A percentile compares a stretch with the other conserved stretches of the same genome.
These are phyloP conservation scores for Trichoderma aggressivum DNA, from an alignment of 2,329 filamentous ascomycete genomes.

Conservation along the genomic window DNA sequence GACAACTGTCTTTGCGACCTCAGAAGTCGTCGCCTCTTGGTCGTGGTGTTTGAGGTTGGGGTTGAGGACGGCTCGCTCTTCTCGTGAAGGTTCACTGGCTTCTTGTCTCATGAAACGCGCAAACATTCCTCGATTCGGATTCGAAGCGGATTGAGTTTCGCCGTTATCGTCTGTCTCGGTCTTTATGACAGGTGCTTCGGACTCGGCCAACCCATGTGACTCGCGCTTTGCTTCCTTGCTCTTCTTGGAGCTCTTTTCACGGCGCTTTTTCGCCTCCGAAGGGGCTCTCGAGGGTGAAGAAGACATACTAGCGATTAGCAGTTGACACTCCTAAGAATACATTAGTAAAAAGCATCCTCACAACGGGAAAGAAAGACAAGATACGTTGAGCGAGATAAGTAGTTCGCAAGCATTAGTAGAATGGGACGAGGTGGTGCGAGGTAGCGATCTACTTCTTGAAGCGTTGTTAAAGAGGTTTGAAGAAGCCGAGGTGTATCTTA, in stretches of 20 bases:
- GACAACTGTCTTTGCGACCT: not conserved
- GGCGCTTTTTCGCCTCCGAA: not conserved
- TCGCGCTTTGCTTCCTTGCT: not conserved
- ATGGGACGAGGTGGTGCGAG: not conserved
- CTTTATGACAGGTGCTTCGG: not conserved
- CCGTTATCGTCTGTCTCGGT: not conserved
- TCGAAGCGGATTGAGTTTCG: not conserved
- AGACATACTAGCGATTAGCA: not conserved
- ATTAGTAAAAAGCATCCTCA: not conserved
- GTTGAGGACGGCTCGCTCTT: not conserved
- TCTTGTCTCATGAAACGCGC: not conserved
- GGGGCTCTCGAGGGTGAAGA: not conserved
- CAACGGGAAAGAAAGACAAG: not conserved
- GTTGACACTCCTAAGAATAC: rapidly evolving
- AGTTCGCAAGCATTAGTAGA: rapidly evolving
- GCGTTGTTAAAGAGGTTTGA: not conserved
- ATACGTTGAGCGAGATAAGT: not conserved
- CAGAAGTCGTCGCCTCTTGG: not conserved
- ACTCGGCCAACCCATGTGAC: not conserved
- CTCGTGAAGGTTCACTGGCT: not conserved
- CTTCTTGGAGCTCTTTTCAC: not conserved
- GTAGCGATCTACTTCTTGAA: not conserved
- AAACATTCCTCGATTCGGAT: not conserved
- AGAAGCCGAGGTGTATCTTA: not conserved
- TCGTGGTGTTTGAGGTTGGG: not conserved